Evolutionary conservation across 2,329 filamentous ascomycete species (phyloP).

Genomic region (Penicillium sp.): DNA sequence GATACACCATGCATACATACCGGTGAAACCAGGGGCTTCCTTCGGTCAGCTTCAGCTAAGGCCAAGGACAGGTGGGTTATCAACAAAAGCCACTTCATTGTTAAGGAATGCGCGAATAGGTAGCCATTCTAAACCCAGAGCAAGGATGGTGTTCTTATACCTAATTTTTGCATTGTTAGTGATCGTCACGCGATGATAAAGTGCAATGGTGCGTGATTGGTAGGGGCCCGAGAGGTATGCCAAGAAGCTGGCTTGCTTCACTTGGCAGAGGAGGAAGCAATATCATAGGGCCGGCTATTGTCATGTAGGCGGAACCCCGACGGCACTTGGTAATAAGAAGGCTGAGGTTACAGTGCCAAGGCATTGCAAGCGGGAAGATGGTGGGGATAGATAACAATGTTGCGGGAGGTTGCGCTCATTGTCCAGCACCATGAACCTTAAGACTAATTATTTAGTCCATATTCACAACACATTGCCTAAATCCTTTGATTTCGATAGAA

Average conservation of each 20-base stretch:
- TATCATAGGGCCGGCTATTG: constrained; percentile 10
- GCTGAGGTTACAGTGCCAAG: constrained; percentile 21
- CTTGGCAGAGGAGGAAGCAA: constrained; percentile 10
- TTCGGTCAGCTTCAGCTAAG: constrained; percentile 1
- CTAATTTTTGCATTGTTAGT: neutral
- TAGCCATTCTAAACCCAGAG: neutral
- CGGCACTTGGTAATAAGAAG: constrained; percentile 10
- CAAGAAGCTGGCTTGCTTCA: constrained; percentile 10
- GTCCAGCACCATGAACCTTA: neutral
- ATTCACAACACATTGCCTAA: neutral
- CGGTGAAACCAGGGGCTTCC: constrained; percentile 16
- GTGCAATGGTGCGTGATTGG: constrained; percentile 4
- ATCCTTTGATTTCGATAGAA: neutral
- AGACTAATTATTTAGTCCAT: neutral
- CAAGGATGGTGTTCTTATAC: constrained; percentile 1
- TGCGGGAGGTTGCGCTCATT: neutral
- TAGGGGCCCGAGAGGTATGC: neutral
- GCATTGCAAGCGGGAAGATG: neutral
- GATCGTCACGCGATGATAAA: constrained; percentile 10
- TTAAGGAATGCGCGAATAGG: neutral
- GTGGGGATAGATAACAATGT: neutral
- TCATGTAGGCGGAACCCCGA: constrained; percentile 15
- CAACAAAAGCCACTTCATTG: constrained; percentile 15
- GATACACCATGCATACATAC: constrained; percentile 8
- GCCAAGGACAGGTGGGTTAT: constrained; percentile 9